Base-by-base conservation (phyloP, 768 basidiomycete genomes). In the Arthromyces matolae region DNA sequence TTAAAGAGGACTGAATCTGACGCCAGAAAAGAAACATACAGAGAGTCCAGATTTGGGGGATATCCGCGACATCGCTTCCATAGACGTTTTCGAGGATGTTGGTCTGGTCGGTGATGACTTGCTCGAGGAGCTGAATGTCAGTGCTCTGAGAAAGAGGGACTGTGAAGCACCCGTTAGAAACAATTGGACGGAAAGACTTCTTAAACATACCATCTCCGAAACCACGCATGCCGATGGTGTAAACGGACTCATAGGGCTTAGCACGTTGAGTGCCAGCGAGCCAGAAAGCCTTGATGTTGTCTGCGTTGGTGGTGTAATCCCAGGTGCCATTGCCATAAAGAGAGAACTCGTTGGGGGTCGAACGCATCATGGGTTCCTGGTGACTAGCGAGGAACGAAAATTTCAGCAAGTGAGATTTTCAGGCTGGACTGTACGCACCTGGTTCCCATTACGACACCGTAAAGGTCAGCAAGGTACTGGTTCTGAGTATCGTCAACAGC, bases 291-390 rank as follows among this genome's bases (percentile, higher is more conserved):
- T 79, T 76, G 56, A 89, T 75, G 39, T 71, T 71, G 18, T 72
- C 71, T 5, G 70, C 56, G 59, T 86, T 86, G 12, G 64, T 67
- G 29, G 64, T 71, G 57, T 81, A 85, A 58, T 87, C 79, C 84
- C 84, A 89, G 0, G 68, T 54, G 1, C 85, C 84, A 7, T 59
- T 58, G 2, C 77, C 81, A 49, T 79, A 77, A 9, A 78, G 60
- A 49, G 63, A 70, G 72, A 82, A 88, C 59, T 87, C 83, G 50
- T 76, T 73, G 4, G 85, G 84, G 2, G 79, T 81, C 27, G 82
- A 81, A 18, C 84, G 78, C 71, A 81, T 79, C 81, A 86, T 85
- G 8, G 86, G 85, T 57, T 88, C 85, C 61, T 87, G 79, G 59
- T 86, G 83, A 63, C 79, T 78, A 28, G 12, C 27, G 7, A 19